Conservation (phyloP, 805 yeast genomes). For the Sugiyamaella valdiviana region DNA sequence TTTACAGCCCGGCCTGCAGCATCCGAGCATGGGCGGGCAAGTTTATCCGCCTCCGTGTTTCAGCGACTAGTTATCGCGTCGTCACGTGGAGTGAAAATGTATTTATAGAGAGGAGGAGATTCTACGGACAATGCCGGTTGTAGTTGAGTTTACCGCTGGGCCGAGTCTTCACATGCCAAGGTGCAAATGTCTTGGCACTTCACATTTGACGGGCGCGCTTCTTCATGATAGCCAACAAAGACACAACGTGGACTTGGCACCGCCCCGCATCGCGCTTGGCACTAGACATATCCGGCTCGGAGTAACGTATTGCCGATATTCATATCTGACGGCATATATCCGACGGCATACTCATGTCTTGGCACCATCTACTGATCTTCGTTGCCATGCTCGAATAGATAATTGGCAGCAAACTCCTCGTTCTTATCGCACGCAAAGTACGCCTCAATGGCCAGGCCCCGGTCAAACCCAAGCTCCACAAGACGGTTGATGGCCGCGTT, state of each 20-base stretch:
- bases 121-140: background rate
- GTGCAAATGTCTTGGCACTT: background rate
- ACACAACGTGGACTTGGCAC: background rate
- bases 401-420: constrained; percentile 94
- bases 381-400: constrained; percentile 52
- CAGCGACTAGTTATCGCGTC: no score
- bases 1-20: no score
- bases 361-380: constrained; percentile 16
- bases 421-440: constrained; percentile 97
- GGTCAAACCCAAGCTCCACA: constrained; percentile 89
- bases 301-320: background rate
- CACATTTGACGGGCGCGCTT: no score
- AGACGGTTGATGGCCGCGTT: constrained; percentile 83
- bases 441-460: constrained; percentile 81
- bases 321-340: background rate
- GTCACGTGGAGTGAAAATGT: no score
- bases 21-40: background rate
- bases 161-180: background rate
- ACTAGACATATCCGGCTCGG: background rate
- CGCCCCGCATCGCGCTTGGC: background rate
- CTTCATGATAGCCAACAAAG: background rate
- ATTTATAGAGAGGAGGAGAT: no score
- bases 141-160: background rate
- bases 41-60: no score
- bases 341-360: background rate